A percentile compares a stretch with the other conserved stretches of the same genome.
Conservation (phyloP, 371 early-diverging fungal species). For the Rhizopus arrhizus region DNA sequence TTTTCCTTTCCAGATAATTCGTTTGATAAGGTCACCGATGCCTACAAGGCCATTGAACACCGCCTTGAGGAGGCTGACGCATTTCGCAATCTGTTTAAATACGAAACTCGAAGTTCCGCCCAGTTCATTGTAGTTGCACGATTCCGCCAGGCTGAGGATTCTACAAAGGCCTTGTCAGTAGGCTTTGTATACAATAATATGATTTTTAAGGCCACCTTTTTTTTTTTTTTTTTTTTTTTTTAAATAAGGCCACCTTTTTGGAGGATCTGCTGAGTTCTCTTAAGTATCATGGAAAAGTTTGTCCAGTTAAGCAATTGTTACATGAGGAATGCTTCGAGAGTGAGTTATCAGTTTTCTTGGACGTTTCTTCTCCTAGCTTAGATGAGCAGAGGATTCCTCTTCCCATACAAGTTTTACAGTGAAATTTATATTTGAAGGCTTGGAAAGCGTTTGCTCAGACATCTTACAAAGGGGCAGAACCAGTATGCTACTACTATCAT, state of each 20-base stretch:
- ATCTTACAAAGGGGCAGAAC: background rate
- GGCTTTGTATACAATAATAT: background rate
- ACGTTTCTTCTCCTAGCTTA: background rate
- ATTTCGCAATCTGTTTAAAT: background rate
- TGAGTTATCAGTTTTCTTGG: background rate
- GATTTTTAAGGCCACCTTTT: background rate
- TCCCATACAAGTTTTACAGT: background rate
- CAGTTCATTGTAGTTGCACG: no score
- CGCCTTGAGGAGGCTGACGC: background rate
- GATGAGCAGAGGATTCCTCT: no score
- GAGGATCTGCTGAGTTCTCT: no score
- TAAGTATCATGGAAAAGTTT: slow-evolving; percentile 1
- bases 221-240: background rate
- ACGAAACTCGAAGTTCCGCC: no score
- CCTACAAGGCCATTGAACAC: background rate
- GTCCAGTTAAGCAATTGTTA: background rate
- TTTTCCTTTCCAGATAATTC: background rate
- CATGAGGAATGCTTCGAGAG: slow-evolving; percentile 1
- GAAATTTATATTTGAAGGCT: background rate
- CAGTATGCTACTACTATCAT: slow-evolving; percentile 6
- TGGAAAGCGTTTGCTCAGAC: slow-evolving; percentile 4
- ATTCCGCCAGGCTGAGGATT: no score
- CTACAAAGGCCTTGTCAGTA: no score
- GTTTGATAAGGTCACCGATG: background rate
- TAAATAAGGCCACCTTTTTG: background rate